phyloP scores from a whole-genome alignment of 352 stramenopile species.

The Phytophthora podocarpi region DNA sequence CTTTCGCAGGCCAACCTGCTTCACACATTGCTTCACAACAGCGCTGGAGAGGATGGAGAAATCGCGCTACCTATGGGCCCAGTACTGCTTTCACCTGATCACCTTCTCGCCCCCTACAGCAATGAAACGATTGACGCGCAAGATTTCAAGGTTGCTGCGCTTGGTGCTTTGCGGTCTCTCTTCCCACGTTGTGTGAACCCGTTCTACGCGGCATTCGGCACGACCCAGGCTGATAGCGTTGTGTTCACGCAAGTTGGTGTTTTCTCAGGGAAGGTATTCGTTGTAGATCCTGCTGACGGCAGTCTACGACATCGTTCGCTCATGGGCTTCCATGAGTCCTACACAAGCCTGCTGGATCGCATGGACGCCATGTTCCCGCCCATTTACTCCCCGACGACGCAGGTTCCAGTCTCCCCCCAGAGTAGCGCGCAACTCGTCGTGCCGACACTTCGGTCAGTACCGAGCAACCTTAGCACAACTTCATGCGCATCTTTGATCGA shows the following conservation, averaged over 20 bases:
- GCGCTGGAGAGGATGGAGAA: constrained; percentile 13
- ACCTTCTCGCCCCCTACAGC: constrained; percentile 47
- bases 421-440: constrained; percentile 5
- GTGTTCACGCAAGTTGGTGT: constrained; percentile 79
- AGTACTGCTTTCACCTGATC: constrained; percentile 71
- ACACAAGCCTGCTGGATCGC: constrained; percentile 57
- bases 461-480: constrained; percentile 12
- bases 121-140: constrained; percentile 54
- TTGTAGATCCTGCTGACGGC: constrained; percentile 61
- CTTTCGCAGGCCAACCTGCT: constrained; percentile 63
- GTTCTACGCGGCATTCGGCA: constrained; percentile 86
- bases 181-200: constrained; percentile 82
- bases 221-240: constrained; percentile 53
- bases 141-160: constrained; percentile 70
- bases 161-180: constrained; percentile 63
- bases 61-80: constrained; percentile 68
- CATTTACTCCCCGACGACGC: constrained; percentile 51
- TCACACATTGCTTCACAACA: constrained; percentile 42
- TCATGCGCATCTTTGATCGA: constrained; percentile 9
- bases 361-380: constrained; percentile 83
- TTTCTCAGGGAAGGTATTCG: constrained; percentile 77
- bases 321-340: constrained; percentile 72
- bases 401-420: not conserved
- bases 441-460: constrained; percentile 12
- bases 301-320: constrained; percentile 65